Conservation (phyloP, 2,329 filamentous ascomycete genomes). For the Purpureocillium lavendulum region DNA sequence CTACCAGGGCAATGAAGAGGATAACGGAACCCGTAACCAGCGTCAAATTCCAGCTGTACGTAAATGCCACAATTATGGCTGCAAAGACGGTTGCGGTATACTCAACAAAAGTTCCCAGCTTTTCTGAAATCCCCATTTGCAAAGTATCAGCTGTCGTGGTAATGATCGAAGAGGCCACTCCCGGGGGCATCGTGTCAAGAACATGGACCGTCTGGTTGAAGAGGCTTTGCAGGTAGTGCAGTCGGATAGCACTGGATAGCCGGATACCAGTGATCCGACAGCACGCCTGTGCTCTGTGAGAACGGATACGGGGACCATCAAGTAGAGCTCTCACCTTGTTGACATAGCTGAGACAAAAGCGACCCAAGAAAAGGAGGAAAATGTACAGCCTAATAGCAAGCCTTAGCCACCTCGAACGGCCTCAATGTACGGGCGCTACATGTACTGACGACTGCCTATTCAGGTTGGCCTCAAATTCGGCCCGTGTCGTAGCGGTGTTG, state of each 20-base stretch:
- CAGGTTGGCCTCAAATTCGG: constrained; percentile 31
- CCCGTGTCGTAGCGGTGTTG: constrained; percentile 22
- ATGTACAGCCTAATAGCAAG: constrained; percentile 48
- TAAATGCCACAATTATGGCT: constrained; percentile 46
- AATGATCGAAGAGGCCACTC: constrained; percentile 53
- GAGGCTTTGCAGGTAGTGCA: constrained; percentile 55
- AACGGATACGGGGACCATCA: too few relatives aligned
- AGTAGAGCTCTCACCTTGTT: constrained; percentile 34
- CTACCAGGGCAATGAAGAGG: constrained; percentile 32
- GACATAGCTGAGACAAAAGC: constrained; percentile 55
- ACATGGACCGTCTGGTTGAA: constrained; percentile 60
- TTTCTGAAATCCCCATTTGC: constrained; percentile 58
- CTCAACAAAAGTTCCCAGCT: constrained; percentile 51
- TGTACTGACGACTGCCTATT: constrained; percentile 38
- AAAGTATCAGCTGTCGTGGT: constrained; percentile 55
- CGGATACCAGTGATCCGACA: constrained; percentile 56
- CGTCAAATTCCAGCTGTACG: constrained; percentile 49
- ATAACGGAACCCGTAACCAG: constrained; percentile 54
- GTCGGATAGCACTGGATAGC: constrained; percentile 52
- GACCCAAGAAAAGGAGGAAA: constrained; percentile 60
- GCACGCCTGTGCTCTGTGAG: too few relatives aligned
- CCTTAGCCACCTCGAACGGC: too few relatives aligned
- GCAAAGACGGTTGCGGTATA: constrained; percentile 43
- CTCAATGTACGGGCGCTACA: too few relatives aligned
- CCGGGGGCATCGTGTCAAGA: constrained; percentile 56